These are phyloP conservation scores for Plasmodium inui DNA, from an alignment of 169 alveolate species.

Conservation along the genomic window DNA sequence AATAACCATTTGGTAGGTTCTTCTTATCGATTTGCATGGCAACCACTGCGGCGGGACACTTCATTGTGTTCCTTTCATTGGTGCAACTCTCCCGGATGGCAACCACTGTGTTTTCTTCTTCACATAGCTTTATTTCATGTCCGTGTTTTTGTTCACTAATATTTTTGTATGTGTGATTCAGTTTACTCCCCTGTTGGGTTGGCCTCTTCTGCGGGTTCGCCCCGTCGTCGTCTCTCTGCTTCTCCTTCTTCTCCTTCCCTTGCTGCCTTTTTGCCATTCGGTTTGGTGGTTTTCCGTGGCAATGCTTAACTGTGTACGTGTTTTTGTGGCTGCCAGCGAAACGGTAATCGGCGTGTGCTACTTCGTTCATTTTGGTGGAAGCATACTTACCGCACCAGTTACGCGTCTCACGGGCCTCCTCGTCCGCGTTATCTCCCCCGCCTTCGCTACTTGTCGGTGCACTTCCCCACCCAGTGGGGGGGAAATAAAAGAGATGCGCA, in stretches of 20 bases:
- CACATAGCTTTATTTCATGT: not conserved
- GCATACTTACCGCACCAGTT: not conserved
- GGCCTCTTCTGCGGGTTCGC: not conserved
- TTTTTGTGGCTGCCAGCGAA: not conserved
- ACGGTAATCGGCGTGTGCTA: not conserved
- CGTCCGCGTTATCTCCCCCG: not conserved
- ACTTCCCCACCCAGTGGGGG: not conserved
- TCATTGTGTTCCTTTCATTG: not conserved
- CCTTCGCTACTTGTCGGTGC: not conserved
- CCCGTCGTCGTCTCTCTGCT: not conserved
- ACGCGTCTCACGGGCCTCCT: not conserved
- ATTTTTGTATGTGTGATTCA: not conserved
- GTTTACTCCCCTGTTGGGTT: not conserved
- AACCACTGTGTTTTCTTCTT: not conserved
- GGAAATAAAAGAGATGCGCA: not conserved
- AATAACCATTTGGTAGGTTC: not conserved
- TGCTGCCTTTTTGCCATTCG: not conserved
- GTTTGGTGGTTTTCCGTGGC: not conserved
- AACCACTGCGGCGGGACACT: not conserved
- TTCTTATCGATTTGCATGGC: not conserved
- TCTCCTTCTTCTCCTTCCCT: not conserved
- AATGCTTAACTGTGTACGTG: not conserved
- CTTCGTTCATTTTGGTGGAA: not conserved
- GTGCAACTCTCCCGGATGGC: not conserved
- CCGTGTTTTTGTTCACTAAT: not conserved